Conservation (phyloP, 1,139 yeast species). For the Suhomyces anneliseae region DNA sequence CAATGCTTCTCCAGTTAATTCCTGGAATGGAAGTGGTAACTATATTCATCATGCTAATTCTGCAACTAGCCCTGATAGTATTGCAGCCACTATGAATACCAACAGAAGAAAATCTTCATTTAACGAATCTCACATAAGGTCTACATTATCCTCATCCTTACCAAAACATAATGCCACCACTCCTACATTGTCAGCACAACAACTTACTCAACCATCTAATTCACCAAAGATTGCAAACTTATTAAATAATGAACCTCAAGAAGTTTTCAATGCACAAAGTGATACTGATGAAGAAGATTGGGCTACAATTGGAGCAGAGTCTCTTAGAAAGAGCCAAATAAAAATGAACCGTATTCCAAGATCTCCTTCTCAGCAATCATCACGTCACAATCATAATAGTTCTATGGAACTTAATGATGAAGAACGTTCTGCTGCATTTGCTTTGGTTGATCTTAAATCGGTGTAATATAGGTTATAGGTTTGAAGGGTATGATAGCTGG, state of each 20-base stretch:
- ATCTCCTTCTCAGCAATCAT: slow-evolving; percentile 9
- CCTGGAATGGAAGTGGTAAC: slow-evolving; percentile 26
- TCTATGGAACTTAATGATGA: slow-evolving; percentile 27
- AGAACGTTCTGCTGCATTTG: slow-evolving; percentile 60
- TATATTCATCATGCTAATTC: slow-evolving; percentile 20
- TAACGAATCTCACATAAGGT: slow-evolving; percentile 45
- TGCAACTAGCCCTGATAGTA: slow-evolving; percentile 22
- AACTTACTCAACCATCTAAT: slow-evolving; percentile 10
- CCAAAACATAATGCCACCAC: slow-evolving; percentile 15
- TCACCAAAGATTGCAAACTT: slow-evolving; percentile 17
- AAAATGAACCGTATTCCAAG: slow-evolving; percentile 12
- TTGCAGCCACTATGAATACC: slow-evolving; percentile 19
- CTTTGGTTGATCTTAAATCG: slow-evolving; percentile 59
- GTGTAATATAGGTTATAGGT: slow-evolving; percentile 14
- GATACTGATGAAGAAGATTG: slow-evolving; percentile 95
- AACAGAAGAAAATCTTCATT: slow-evolving; percentile 44
- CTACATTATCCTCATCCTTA: slow-evolving; percentile 34
- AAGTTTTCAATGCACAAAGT: slow-evolving; percentile 17
- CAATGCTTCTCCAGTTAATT: slow-evolving; percentile 26
- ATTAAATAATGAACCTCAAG: slow-evolving; percentile 11
- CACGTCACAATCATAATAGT: not conserved
- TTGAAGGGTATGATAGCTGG: slow-evolving; percentile 8
- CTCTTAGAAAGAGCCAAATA: slow-evolving; percentile 37
- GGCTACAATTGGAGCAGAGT: slow-evolving; percentile 82
- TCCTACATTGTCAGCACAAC: slow-evolving; percentile 7